Evolutionary conservation across 2,329 filamentous ascomycete genomes (phyloP).

Genomic region (Scopulariopsis brevicaulis): DNA sequence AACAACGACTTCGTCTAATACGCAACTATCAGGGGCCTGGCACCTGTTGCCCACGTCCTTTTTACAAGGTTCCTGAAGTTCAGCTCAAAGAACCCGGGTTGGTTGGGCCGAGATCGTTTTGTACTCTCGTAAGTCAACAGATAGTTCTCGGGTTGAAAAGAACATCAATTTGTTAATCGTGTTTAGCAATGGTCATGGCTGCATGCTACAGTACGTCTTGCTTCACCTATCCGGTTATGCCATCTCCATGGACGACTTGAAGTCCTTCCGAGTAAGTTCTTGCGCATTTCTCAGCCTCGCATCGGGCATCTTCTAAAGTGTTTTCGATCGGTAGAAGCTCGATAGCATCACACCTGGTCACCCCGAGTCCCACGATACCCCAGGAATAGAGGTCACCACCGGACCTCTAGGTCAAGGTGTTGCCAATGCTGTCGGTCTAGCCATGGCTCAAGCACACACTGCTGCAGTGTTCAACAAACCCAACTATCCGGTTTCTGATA

Average conservation of each 20-base stretch:
- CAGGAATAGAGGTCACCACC: conserved; percentile 95
- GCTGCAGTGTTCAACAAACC: conserved; percentile 94
- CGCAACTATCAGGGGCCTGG: conserved; percentile 60
- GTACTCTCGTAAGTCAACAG: conserved; percentile 82
- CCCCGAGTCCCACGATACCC: conserved; percentile 92
- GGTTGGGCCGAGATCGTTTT: conserved; percentile 96
- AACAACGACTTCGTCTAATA: conserved; percentile 20
- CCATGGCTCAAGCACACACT: conserved; percentile 89
- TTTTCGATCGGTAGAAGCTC: conserved; percentile 24
- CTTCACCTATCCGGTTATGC: conserved; percentile 93
- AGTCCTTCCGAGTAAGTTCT: conserved; percentile 78
- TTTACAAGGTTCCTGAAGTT: conserved; percentile 99
- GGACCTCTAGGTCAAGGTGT: conserved; percentile 97
- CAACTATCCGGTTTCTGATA: conserved; percentile 80
- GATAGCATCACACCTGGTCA: conserved; percentile 84
- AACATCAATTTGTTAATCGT: neutral
- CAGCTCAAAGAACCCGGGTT: conserved; percentile 98
- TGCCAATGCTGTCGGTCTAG: conserved; percentile 93
- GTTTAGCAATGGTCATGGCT: conserved; percentile 86
- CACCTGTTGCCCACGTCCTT: conserved; percentile 88
- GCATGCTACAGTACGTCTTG: conserved; percentile 98
- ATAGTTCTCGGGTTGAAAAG: no score
- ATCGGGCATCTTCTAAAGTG: neutral
- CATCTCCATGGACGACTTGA: conserved; percentile 80
- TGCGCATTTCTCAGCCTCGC: neutral